These are phyloP conservation scores for Lecanicillium sp. DNA, from an alignment of 2,329 filamentous ascomycete genomes.

Conservation along the genomic window DNA sequence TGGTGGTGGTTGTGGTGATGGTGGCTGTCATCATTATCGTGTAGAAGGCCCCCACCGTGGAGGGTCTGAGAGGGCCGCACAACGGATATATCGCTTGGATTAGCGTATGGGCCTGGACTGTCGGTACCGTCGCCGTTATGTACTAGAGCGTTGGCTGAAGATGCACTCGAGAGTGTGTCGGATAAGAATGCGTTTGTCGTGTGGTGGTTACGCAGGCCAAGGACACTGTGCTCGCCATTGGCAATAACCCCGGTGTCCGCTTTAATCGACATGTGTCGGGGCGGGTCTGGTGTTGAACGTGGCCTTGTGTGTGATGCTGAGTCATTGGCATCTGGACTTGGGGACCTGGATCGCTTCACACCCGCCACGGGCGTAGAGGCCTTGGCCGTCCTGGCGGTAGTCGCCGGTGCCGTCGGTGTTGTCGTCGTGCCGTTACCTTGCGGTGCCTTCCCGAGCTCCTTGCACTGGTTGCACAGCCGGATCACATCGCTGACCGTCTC, in stretches of 20 bases:
- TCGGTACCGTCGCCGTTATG: slow-evolving; percentile 23
- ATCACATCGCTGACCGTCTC: slow-evolving; percentile 95
- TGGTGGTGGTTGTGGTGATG: slow-evolving; percentile 20
- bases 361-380: slow-evolving; percentile 23
- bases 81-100: slow-evolving; percentile 43
- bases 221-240: slow-evolving; percentile 14
- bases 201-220: slow-evolving; percentile 16
- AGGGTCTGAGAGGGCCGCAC: slow-evolving; percentile 32
- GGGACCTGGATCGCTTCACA: slow-evolving; percentile 8
- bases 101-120: slow-evolving; percentile 39
- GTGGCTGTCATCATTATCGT: slow-evolving; percentile 26
- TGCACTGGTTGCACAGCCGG: slow-evolving; percentile 84
- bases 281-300: background rate
- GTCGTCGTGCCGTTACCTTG: background rate
- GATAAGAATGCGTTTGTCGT: slow-evolving; percentile 5
- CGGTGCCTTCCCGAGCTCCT: slow-evolving; percentile 63
- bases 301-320: background rate
- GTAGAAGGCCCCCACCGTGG: slow-evolving; percentile 17
- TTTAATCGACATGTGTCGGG: background rate
- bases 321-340: background rate
- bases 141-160: background rate
- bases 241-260: too few relatives aligned
- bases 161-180: slow-evolving; percentile 10
- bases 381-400: slow-evolving; percentile 23
- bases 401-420: slow-evolving; percentile 12